Evolutionary conservation across 495 filamentous ascomycete genomes (phyloP), one percentile per base, ranked within the genome.

Genomic region (Annulohypoxylon nitens): DNA sequence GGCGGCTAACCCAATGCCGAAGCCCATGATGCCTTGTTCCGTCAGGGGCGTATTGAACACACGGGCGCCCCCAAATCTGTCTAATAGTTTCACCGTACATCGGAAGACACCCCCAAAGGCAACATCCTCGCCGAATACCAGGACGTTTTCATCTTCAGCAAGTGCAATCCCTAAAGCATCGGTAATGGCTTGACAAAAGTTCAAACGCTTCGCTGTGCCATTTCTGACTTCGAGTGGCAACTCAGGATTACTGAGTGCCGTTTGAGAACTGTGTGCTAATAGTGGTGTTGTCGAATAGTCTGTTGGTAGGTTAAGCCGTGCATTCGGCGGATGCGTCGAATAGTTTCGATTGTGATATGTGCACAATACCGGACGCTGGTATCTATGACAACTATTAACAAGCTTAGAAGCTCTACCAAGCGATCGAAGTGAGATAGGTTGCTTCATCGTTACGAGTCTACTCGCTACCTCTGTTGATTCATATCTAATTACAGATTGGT

Each of bases 61-160:
- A 57, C 97, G 86, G 67, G 95, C 92, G 16, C 89, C 86, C 4
- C 96, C 96, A 79, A 96, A 98, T 62, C 92, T 91, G 50, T 91
- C 90, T 25, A 93, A 89, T 9, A 99, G 88, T 75, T 95, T 92
- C 90, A 94, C 93, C 45, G 93, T 95, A 82, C 95, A 98, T 36
- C 96, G 91, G 80, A 99, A 99, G 20, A 99, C 96, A 30, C 96
- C 96, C 12, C 96, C 96, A 73, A 99, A 99, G 39, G 95, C 92
- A 23, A 99, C 93, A 79, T 99, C 96, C 83, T 99, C 96, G 51
- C 96, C 96, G 70, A 99, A 99, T 36, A 99, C 87, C 47, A 97
- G 83, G 25, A 97, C 93, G 20, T 91, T 90, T 64, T 95, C 92
- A 71, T 97, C 95, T 14, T 90, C 88, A 11, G 90, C 86, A n/a